Percentiles rank a stretch among this genome's conserved stretches.
These are phyloP conservation scores for Podospora sp. DNA, from an alignment of 495 filamentous ascomycete genomes.

Conservation along the genomic window DNA sequence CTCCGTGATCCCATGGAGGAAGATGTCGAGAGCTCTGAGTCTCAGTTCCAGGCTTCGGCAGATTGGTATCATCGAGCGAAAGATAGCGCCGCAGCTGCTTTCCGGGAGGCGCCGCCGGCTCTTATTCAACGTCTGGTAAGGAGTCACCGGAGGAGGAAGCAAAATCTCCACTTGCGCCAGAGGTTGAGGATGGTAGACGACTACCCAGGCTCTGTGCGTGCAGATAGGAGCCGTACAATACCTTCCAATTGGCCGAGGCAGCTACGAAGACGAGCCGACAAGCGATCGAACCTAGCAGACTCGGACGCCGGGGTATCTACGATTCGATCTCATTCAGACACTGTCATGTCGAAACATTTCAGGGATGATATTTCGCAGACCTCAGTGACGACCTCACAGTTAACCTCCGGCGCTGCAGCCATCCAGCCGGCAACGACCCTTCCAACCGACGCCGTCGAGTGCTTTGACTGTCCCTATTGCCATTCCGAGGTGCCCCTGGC, in stretches of 20 bases:
- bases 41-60: not conserved
- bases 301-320: constrained; percentile 1
- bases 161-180: not conserved
- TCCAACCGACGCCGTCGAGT: not conserved
- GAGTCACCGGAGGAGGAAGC: constrained; percentile 4
- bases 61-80: constrained; percentile 4
- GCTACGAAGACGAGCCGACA: not conserved
- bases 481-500: constrained; percentile 22
- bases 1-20: constrained; percentile 14
- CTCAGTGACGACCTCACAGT: constrained; percentile 11
- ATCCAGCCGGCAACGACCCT: constrained; percentile 6
- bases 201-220: not conserved
- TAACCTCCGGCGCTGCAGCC: constrained; percentile 1
- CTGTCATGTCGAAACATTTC: not conserved
- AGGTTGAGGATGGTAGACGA: constrained; percentile 5
- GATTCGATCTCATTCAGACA: not conserved
- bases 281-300: not conserved
- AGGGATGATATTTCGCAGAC: constrained; percentile 10
- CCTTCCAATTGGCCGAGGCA: not conserved
- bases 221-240: not conserved
- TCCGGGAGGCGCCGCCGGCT: constrained; percentile 6
- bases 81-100: not conserved
- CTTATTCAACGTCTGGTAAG: constrained; percentile 6
- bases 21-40: not conserved
- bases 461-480: constrained; percentile 26